phyloP scores from a whole-genome alignment of 1,284 basidiomycete genomes.

The Albatrellus sp. region DNA sequence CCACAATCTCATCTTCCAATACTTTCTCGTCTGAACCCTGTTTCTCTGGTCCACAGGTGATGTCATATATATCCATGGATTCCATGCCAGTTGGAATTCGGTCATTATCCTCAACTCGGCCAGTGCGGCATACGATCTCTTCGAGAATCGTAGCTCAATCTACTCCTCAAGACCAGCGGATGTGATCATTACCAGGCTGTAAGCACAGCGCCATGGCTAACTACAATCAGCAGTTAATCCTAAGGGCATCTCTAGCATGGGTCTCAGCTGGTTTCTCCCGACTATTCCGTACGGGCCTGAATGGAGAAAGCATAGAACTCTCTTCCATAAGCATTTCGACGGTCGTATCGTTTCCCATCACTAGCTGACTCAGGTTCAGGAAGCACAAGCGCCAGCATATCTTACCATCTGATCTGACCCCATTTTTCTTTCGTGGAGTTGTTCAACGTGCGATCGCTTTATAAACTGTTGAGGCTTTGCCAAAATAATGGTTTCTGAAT shows the following conservation, averaged over 20 bases:
- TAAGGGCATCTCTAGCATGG: slow-evolving; percentile 23
- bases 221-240: too few species aligned
- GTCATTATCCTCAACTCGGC: not conserved
- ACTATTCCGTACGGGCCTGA: slow-evolving; percentile 27
- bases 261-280: slow-evolving; percentile 37
- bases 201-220: not conserved
- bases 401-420: too few species aligned
- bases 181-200: not conserved
- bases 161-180: not conserved
- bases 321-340: slow-evolving; percentile 33
- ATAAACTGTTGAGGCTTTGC: too few species aligned
- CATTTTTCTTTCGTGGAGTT: too few species aligned
- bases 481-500: too few species aligned
- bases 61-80: not conserved
- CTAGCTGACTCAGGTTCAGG: slow-evolving; percentile 24
- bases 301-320: slow-evolving; percentile 30
- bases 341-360: slow-evolving; percentile 18
- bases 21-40: too few species aligned
- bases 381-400: slow-evolving; percentile 26
- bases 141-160: slow-evolving; percentile 1
- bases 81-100: not conserved
- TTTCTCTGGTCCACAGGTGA: not conserved
- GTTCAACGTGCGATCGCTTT: too few species aligned
- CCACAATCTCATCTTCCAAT: too few species aligned
- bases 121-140: not conserved